These are phyloP conservation scores for Penicillium oxalicum DNA, from an alignment of 2,329 filamentous ascomycete species.

Conservation along the genomic window DNA sequence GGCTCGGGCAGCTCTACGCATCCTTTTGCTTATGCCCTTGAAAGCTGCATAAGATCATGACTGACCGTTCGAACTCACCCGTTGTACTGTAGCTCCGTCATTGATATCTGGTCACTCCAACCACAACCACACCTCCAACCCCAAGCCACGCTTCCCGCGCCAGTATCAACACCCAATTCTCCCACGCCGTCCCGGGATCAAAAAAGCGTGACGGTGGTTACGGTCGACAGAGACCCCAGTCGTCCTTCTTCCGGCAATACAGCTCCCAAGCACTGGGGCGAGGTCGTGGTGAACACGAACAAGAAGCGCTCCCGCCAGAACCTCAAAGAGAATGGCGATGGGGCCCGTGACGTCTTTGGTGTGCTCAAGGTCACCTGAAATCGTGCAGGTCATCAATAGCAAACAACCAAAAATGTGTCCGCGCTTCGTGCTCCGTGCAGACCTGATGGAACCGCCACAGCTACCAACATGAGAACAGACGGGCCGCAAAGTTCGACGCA, in stretches of 20 bases:
- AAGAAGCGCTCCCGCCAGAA: slow-evolving; percentile 29
- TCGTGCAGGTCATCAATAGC: slow-evolving; percentile 2
- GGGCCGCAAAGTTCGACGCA: no score
- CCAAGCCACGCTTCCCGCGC: slow-evolving; percentile 30
- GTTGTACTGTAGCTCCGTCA: slow-evolving; percentile 31
- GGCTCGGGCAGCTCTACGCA: no score
- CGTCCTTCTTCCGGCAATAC: slow-evolving; percentile 18
- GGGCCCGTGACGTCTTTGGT: slow-evolving; percentile 34
- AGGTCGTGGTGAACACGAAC: slow-evolving; percentile 38
- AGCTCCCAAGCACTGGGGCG: slow-evolving; percentile 40
- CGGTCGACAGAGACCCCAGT: slow-evolving; percentile 9
- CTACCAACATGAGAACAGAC: no score
- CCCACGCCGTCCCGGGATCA: slow-evolving; percentile 15
- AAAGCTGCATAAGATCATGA: background rate
- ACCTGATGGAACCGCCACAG: no score
- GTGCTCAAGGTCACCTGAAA: slow-evolving; percentile 32
- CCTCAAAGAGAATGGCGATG: slow-evolving; percentile 19
- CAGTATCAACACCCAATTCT: slow-evolving; percentile 22
- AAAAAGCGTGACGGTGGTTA: slow-evolving; percentile 9
- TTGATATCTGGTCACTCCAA: slow-evolving; percentile 43
- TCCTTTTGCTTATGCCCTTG: no score
- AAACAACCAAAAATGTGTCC: no score
- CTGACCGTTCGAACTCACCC: background rate
- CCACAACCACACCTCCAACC: slow-evolving; percentile 38
- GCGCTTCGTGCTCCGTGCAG: no score